phyloP scores from a whole-genome alignment of 164 flowering plant species.

The Sedum album region DNA sequence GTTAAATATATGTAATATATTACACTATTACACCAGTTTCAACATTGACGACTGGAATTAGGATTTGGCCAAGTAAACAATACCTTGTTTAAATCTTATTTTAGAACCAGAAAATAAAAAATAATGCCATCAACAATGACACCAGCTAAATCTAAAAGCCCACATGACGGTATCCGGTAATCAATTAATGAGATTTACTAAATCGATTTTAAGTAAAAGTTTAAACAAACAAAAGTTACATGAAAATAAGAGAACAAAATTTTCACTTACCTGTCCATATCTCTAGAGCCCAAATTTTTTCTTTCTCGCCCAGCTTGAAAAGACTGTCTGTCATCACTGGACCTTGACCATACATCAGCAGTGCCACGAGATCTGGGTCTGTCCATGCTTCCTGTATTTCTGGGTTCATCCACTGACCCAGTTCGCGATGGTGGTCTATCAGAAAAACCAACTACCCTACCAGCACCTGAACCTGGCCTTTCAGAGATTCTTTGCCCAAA shows the following conservation, averaged over 20 bases:
- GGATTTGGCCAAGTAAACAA: not conserved
- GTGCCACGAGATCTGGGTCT: slow-evolving; percentile 62
- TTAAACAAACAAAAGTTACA: not conserved
- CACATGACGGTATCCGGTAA: not conserved
- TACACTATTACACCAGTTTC: no score
- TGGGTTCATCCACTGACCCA: slow-evolving; percentile 49
- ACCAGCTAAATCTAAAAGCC: not conserved
- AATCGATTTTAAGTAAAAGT: not conserved
- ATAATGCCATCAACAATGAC: not conserved
- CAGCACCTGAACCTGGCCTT: slow-evolving; percentile 68
- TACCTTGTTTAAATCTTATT: not conserved
- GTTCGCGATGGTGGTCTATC: slow-evolving; percentile 66
- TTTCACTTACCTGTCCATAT: slow-evolving; percentile 44
- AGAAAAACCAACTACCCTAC: slow-evolving; percentile 29
- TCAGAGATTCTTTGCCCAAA: slow-evolving; percentile 47
- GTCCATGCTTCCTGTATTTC: slow-evolving; percentile 42
- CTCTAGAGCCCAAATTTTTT: slow-evolving; percentile 51
- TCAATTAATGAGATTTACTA: not conserved
- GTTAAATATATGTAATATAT: no score
- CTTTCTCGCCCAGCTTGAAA: slow-evolving; percentile 50
- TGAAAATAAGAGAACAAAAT: not conserved
- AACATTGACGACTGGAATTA: not conserved
- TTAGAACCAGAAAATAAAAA: not conserved
- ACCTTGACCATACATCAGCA: slow-evolving; percentile 45
- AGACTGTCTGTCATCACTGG: slow-evolving; percentile 50